Conservation (phyloP, 1,139 yeast genomes). For the Tardiomyces digboiensis region DNA sequence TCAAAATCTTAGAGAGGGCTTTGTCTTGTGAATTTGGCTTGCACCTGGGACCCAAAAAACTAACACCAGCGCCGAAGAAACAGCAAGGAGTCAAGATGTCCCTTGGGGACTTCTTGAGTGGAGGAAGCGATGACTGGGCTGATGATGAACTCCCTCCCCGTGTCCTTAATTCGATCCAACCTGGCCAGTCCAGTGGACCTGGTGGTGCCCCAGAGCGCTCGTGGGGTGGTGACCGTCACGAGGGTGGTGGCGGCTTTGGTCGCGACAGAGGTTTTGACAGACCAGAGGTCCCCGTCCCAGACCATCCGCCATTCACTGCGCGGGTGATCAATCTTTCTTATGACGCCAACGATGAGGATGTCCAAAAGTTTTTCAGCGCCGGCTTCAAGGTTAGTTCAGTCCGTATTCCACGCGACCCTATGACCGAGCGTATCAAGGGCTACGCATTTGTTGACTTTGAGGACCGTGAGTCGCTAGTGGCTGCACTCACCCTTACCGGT, state of each 20-base stretch:
- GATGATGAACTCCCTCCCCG: not conserved
- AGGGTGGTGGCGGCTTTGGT: not conserved
- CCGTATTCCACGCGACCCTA: constrained; percentile 52
- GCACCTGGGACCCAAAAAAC: too few relatives aligned
- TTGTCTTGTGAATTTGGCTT: too few relatives aligned
- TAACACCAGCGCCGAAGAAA: not conserved
- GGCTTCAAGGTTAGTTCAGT: constrained; percentile 56
- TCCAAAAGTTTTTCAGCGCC: constrained; percentile 47
- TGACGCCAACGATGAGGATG: constrained; percentile 60
- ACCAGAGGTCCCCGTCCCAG: constrained; percentile 80
- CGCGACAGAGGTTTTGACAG: constrained; percentile 36
- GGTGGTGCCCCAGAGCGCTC: not conserved
- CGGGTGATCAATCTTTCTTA: constrained; percentile 81
- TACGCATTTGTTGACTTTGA: constrained; percentile 80
- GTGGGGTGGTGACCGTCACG: not conserved
- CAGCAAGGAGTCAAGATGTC: not conserved
- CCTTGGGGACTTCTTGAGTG: not conserved
- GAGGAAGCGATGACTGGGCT: not conserved
- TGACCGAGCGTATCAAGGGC: constrained; percentile 58
- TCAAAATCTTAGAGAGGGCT: too few relatives aligned
- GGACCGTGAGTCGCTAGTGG: constrained; percentile 57
- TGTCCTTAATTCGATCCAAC: not conserved
- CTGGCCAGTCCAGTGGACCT: not conserved
- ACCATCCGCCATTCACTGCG: constrained; percentile 85
- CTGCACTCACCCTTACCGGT: constrained; percentile 57